Evolutionary conservation across 805 yeast species (phyloP).

Genomic region (Cyberlindnera nakhonratchasimensis): DNA sequence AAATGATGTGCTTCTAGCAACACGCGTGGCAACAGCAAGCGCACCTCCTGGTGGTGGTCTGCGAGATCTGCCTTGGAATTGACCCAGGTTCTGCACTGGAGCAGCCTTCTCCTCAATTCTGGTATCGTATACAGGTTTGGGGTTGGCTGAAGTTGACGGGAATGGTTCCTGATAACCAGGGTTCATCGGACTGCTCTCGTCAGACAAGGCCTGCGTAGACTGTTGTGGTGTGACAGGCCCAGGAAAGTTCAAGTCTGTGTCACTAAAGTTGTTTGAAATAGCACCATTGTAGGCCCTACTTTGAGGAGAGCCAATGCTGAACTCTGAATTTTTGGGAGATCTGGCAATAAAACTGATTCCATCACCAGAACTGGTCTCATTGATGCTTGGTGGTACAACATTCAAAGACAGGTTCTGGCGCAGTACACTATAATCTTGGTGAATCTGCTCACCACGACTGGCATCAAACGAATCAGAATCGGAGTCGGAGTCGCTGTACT

Average conservation of each 20-base stretch:
- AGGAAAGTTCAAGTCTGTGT: constrained; percentile 1
- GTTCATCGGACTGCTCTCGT: constrained; percentile 5
- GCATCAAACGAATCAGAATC: constrained; percentile 16
- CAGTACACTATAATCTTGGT: constrained; percentile 16
- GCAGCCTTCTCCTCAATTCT: constrained; percentile 34
- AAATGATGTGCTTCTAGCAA: constrained; percentile 35
- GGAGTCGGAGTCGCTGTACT: constrained; percentile 21
- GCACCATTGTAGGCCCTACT: constrained; percentile 9
- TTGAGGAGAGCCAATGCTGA: constrained; percentile 22
- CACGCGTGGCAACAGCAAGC: constrained; percentile 33
- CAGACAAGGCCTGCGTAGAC: constrained; percentile 2
- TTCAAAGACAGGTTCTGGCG: constrained; percentile 9
- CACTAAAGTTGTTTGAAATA: constrained; percentile 6
- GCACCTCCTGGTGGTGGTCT: constrained; percentile 39
- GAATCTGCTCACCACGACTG: constrained; percentile 7
- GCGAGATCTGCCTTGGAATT: constrained; percentile 19
- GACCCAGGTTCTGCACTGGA: constrained; percentile 27
- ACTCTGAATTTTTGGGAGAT: constrained; percentile 31
- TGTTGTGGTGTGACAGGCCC: constrained; percentile 8
- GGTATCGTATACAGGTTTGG: constrained; percentile 33
- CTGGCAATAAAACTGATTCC: constrained; percentile 34
- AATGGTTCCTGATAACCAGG: constrained; percentile 6
- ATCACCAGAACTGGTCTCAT: constrained; percentile 24
- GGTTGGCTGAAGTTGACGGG: constrained; percentile 3
- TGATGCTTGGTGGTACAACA: constrained; percentile 6